phyloP scores from a whole-genome alignment of 192 early-diverging fungal species.

The Backusella circina region DNA sequence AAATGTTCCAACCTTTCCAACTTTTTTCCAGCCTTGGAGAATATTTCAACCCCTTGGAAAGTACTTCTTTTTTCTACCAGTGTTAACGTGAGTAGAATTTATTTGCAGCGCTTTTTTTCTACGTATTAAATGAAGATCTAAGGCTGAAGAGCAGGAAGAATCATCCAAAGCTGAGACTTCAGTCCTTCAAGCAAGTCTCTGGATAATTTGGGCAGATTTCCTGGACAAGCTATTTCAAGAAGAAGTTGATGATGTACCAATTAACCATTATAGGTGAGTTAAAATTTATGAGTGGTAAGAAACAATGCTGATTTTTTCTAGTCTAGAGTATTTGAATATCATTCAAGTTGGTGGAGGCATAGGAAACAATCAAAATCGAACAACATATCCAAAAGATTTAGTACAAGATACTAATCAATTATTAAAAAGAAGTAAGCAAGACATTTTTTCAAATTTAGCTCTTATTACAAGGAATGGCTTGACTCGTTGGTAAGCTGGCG shows the following conservation, averaged over 20 bases:
- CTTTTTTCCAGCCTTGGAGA: too few relatives aligned
- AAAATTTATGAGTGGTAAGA: conserved; percentile 5
- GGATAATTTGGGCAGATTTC: neutral
- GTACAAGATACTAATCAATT: neutral
- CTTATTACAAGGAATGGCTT: neutral
- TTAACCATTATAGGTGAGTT: conserved; percentile 3
- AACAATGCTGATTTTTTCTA: conserved; percentile 2
- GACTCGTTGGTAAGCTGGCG: neutral
- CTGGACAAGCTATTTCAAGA: neutral
- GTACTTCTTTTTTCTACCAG: too few relatives aligned
- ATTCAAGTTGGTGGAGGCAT: conserved; percentile 4
- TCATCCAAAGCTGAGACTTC: neutral
- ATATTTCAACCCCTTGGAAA: too few relatives aligned
- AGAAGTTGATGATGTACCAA: neutral
- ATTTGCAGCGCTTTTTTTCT: neutral
- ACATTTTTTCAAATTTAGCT: neutral
- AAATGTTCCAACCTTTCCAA: too few relatives aligned
- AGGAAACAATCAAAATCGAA: neutral
- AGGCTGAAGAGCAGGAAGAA: neutral
- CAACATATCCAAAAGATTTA: neutral
- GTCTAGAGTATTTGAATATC: neutral
- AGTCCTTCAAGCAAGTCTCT: neutral
- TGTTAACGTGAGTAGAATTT: neutral
- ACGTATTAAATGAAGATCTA: neutral
- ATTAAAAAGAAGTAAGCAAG: neutral